Evolutionary conservation across 1,139 yeast species (phyloP).

Genomic region (Pneumocystis canis): DNA sequence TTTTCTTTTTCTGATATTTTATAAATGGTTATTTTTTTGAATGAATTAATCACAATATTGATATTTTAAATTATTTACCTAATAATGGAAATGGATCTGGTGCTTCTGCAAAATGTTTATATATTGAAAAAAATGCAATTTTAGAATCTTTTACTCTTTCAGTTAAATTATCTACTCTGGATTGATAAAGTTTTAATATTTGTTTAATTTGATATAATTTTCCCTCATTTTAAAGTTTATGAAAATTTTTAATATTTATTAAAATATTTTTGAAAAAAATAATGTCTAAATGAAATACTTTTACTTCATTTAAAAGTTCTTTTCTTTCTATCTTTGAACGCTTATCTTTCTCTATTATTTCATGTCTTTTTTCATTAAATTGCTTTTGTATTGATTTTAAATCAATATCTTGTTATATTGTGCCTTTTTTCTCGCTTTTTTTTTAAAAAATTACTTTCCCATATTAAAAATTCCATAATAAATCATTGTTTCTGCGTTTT

Average conservation of each 20-base stretch:
- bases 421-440: neutral
- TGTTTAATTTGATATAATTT: neutral
- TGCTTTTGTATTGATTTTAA: constrained; percentile 52
- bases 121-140: constrained; percentile 54
- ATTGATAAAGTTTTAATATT: constrained; percentile 52
- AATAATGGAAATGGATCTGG: constrained; percentile 84
- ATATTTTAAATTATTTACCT: constrained; percentile 29
- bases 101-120: constrained; percentile 67
- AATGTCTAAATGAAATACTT: neutral
- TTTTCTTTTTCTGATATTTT: neutral
- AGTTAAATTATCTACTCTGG: constrained; percentile 72
- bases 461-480: neutral
- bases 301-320: constrained; percentile 38
- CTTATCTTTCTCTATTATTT: constrained; percentile 56
- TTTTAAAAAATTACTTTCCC: neutral
- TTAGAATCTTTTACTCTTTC: constrained; percentile 65
- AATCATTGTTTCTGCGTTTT: neutral
- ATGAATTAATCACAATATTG: neutral
- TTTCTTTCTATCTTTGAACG: constrained; percentile 55
- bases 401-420: constrained; percentile 34
- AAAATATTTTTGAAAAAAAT: neutral
- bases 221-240: constrained; percentile 37
- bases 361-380: constrained; percentile 61
- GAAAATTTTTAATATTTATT: constrained; percentile 63
- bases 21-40: neutral